These are phyloP conservation scores for Butyriboletus loyo DNA, from an alignment of 768 basidiomycete genomes.

Conservation along the genomic window DNA sequence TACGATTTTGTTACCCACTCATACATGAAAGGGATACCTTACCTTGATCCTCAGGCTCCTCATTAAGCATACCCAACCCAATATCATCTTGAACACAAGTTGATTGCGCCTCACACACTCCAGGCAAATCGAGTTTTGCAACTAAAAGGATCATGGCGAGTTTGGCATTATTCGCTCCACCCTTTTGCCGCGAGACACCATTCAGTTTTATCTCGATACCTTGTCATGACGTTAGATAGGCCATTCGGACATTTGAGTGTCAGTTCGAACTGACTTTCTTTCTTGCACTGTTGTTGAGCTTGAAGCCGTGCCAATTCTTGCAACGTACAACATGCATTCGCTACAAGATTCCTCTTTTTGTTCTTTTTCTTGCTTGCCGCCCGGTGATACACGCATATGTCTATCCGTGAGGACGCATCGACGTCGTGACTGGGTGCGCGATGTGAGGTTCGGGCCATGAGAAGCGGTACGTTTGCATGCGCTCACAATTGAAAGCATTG, in stretches of 20 bases:
- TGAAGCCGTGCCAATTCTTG: conserved; percentile 52
- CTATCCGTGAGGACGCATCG: conserved; percentile 39
- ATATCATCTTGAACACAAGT: not conserved
- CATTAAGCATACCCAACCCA: not conserved
- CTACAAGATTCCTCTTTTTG: conserved; percentile 55
- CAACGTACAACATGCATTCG: conserved; percentile 46
- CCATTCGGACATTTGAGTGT: not conserved
- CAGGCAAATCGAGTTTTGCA: conserved; percentile 19
- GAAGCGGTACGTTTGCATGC: not conserved
- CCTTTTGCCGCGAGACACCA: conserved; percentile 19
- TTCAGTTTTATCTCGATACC: conserved; percentile 46
- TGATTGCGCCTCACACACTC: not conserved
- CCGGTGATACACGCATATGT: conserved; percentile 55
- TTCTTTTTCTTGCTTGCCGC: conserved; percentile 61
- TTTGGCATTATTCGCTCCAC: conserved; percentile 10
- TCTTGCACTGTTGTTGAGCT: conserved; percentile 33
- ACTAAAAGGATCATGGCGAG: conserved; percentile 8
- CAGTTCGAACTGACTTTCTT: conserved; percentile 39
- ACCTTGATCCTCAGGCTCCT: conserved; percentile 18
- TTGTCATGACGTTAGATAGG: conserved; percentile 19
- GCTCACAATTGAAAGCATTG: conserved; percentile 52
- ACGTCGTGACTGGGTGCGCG: conserved; percentile 37
- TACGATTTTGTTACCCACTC: not conserved
- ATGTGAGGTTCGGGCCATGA: not conserved
- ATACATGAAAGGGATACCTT: not conserved